Percentiles rank a stretch among this genome's conserved stretches.
These are phyloP conservation scores for Fraxinus quadrangulata DNA, from an alignment of 257 asterid species.

Conservation along the genomic window DNA sequence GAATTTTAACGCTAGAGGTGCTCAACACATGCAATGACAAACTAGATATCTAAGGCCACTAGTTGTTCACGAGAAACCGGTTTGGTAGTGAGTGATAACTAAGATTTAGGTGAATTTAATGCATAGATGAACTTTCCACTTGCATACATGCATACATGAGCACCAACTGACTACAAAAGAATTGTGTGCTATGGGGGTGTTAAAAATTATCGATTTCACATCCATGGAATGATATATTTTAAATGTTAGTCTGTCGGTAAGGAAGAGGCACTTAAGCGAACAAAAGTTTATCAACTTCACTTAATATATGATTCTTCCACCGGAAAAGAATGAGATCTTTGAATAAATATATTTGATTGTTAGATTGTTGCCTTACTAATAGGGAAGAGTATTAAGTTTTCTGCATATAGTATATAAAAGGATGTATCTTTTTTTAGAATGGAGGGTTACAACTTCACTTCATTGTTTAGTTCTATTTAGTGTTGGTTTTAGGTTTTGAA, in stretches of 20 bases:
- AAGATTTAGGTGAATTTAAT: conserved; percentile 1
- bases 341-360: background rate
- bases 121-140: background rate
- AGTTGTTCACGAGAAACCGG: conserved; percentile 12
- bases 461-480: conserved; percentile 4
- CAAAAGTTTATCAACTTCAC: background rate
- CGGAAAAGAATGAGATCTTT: background rate
- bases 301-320: background rate
- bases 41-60: conserved; percentile 13
- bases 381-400: background rate
- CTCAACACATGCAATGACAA: background rate
- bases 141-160: background rate
- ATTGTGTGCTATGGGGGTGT: background rate
- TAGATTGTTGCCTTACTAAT: conserved; percentile 8
- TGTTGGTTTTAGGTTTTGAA: conserved; percentile 5
- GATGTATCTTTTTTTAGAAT: background rate
- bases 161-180: conserved; percentile 9
- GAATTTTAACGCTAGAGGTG: background rate
- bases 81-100: background rate
- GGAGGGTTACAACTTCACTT: background rate
- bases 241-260: conserved; percentile 9
- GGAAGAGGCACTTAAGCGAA: background rate
- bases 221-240: background rate
- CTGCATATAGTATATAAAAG: background rate
- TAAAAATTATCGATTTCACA: background rate